Conservation (phyloP, 495 filamentous ascomycete species). For the Penicillium steckii region DNA sequence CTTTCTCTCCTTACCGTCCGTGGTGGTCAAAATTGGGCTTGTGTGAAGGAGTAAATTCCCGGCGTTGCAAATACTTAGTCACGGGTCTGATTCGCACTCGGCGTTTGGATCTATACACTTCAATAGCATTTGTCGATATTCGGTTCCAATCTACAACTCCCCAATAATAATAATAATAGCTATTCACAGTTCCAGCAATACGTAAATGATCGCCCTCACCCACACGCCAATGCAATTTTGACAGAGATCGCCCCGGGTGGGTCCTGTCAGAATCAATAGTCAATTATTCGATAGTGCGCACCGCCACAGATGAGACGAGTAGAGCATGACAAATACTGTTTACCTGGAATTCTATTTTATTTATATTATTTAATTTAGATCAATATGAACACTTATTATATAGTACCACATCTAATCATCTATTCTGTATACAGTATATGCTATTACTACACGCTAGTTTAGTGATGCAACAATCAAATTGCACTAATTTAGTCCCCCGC, state of each 20-base stretch:
- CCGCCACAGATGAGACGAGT: slow-evolving; percentile 26
- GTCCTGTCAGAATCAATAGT: slow-evolving; percentile 26
- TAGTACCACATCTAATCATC: no score
- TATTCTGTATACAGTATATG: background rate
- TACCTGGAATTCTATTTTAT: background rate
- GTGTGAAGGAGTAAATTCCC: slow-evolving; percentile 9
- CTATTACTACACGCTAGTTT: no score
- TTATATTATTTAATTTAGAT: background rate
- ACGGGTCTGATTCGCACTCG: background rate
- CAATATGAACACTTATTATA: no score
- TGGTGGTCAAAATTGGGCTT: slow-evolving; percentile 9
- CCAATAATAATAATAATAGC: no score
- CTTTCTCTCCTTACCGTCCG: slow-evolving; percentile 5
- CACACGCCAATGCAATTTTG: slow-evolving; percentile 9
- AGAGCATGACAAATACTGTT: slow-evolving; percentile 25
- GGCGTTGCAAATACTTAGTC: slow-evolving; percentile 12
- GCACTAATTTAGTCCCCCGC: background rate
- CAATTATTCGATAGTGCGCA: no score
- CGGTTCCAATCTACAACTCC: background rate
- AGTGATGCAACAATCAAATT: slow-evolving; percentile 2
- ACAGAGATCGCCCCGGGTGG: slow-evolving; percentile 21
- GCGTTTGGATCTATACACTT: no score
- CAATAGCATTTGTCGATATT: no score
- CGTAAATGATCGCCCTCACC: slow-evolving; percentile 10
- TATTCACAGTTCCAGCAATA: background rate